phyloP scores from a whole-genome alignment of 148 eudicot genomes.

The Rhododendron vialii region DNA sequence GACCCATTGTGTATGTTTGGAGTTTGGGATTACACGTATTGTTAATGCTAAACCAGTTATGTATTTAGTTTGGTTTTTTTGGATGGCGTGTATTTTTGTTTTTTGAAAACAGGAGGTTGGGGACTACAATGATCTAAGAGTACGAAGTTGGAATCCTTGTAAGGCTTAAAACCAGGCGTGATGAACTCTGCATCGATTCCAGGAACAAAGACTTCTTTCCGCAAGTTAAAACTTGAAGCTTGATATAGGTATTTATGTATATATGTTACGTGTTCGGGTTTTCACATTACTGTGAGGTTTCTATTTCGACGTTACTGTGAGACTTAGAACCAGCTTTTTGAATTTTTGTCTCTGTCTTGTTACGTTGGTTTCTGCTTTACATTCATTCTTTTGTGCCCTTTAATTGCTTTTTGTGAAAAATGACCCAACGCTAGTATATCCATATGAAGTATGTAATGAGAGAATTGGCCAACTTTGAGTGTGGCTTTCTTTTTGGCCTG shows the following conservation, averaged over 20 bases:
- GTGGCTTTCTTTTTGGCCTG: not conserved
- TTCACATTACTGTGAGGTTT: not conserved
- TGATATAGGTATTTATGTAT: not conserved
- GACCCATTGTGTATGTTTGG: not conserved
- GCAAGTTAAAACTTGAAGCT: not conserved
- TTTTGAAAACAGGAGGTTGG: not conserved
- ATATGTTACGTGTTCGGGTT: not conserved
- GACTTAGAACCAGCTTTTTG: not conserved
- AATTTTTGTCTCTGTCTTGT: not conserved
- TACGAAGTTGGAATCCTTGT: not conserved
- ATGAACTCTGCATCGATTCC: not conserved
- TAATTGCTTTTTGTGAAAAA: not conserved
- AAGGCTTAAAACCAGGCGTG: not conserved
- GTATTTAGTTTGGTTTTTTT: not conserved
- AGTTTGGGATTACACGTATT: not conserved
- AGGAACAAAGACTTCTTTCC: not conserved
- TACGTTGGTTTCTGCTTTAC: not conserved
- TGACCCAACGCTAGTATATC: not conserved
- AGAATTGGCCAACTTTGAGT: not conserved
- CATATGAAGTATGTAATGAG: not conserved
- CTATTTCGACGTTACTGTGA: not conserved
- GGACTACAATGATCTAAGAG: not conserved
- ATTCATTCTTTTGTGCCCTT: not conserved
- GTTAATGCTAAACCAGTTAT: not conserved
- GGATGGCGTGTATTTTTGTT: not conserved